Evolutionary conservation across 257 asterid species (phyloP), one percentile per base, ranked within the genome.

Genomic region (Euphrasia confusa): DNA sequence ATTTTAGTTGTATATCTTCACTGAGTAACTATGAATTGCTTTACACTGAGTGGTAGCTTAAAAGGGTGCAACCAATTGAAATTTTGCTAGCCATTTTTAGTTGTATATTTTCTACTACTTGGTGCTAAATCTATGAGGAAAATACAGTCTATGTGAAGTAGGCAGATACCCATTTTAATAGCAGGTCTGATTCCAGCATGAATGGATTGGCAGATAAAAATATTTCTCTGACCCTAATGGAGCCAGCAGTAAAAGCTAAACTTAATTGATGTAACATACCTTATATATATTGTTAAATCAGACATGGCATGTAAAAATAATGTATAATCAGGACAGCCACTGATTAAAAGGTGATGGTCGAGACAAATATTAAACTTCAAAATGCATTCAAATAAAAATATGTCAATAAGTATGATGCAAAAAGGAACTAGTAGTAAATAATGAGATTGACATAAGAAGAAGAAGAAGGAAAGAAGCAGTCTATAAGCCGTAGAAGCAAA

Each of bases 211-310:
- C 33, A 30, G 33, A 30, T 30, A 30, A 30, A 30, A 30, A 4
- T 30, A 30, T 30, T 30, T 30, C 0, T 30, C 33, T 3, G 5
- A 5, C 33, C 4, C 5, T 30, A 30, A 30, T 30, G 33, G 33
- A 30, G 33, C 4, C 4, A 15, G 63, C 9, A 54, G 48, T 7
- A 42, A 68, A 55, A 18, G 47, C 40, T 45, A 56, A 40, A 66
- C 35, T 70, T 49, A 90, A 42, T 10, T 12, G 13, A 42, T 12
- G n/a, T 42, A 10, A 42, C 11, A 10, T 42, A 42, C 48, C 48
- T 42, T 7, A 10, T 7, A 42, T 42, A 9, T 7, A 9, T 42
- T 10, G 11, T 42, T 10, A 42, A 42, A 42, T 42, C 48, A 42
- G n/a, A 42, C 48, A 42, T 7, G 11, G 10, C 10, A 42, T 42